phyloP scores from a whole-genome alignment of 345 rosid genomes.

The Murraya koenigii region DNA sequence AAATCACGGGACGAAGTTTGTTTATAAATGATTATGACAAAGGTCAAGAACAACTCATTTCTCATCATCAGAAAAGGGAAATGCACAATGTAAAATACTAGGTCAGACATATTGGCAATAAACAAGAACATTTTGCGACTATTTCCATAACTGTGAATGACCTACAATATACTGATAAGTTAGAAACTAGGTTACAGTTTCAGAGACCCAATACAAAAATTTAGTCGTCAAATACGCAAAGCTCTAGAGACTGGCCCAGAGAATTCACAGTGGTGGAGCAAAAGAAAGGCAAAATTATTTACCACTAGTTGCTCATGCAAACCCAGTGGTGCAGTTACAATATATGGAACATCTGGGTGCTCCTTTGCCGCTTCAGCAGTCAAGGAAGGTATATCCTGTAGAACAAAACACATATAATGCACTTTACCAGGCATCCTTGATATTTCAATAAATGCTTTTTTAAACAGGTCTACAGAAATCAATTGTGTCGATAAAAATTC shows the following conservation, averaged over 20 bases:
- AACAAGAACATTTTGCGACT: neutral
- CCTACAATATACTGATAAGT: neutral
- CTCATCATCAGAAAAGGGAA: neutral
- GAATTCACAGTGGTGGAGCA: neutral
- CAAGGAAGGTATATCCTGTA: constrained; percentile 78
- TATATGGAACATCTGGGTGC: constrained; percentile 58
- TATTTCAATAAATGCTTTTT: neutral
- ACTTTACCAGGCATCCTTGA: neutral
- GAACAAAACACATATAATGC: constrained; percentile 11
- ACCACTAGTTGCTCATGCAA: constrained; percentile 82
- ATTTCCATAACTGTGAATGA: neutral
- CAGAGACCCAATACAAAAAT: neutral
- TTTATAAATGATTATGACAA: neutral
- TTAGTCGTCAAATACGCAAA: neutral
- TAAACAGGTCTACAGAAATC: neutral
- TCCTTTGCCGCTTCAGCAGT: constrained; percentile 93
- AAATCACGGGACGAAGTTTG: neutral
- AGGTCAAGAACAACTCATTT: neutral
- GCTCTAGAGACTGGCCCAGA: neutral
- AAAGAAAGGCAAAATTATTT: constrained; percentile 27
- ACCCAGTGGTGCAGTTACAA: constrained; percentile 91
- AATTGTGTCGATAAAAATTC: neutral
- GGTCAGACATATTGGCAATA: neutral
- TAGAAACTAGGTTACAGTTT: too few relatives aligned
- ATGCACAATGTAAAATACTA: neutral